A percentile compares a stretch with the other conserved stretches of the same genome.
These are phyloP conservation scores for Linum tenue DNA, from an alignment of 345 rosid species.

Conservation along the genomic window DNA sequence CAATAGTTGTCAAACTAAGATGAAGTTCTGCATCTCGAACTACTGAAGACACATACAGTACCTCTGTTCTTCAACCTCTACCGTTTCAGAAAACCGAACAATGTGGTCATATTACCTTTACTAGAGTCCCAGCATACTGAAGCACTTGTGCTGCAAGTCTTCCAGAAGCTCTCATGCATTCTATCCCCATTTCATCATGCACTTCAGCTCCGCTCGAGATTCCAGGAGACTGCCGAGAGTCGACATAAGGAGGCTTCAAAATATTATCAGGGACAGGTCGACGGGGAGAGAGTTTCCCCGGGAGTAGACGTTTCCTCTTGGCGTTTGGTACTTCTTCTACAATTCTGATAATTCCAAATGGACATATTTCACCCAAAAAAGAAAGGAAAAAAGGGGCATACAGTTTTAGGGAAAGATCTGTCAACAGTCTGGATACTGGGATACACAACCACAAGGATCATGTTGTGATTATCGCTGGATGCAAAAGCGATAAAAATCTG, in stretches of 20 bases:
- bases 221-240: constrained; percentile 43
- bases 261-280: constrained; percentile 71
- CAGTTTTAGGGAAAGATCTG: background rate
- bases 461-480: background rate
- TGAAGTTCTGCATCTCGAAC: background rate
- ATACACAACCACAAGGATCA: background rate
- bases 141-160: constrained; percentile 85
- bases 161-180: constrained; percentile 83
- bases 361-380: constrained; percentile 10
- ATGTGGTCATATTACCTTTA: constrained; percentile 43
- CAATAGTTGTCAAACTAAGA: constrained; percentile 15
- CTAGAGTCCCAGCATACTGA: constrained; percentile 66
- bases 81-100: background rate
- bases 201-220: constrained; percentile 66
- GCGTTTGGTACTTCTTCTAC: constrained; percentile 35
- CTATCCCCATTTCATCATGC: constrained; percentile 67
- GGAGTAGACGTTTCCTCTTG: constrained; percentile 46
- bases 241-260: constrained; percentile 58
- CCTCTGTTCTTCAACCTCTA: background rate
- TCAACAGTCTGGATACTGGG: no score
- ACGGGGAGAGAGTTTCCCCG: constrained; percentile 63
- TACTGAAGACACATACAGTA: background rate
- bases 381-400: background rate
- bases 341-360: constrained; percentile 35
- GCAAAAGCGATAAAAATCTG: background rate